Base-by-base conservation (phyloP, 2,329 filamentous ascomycete genomes). In the Huntiella moniliformis region DNA sequence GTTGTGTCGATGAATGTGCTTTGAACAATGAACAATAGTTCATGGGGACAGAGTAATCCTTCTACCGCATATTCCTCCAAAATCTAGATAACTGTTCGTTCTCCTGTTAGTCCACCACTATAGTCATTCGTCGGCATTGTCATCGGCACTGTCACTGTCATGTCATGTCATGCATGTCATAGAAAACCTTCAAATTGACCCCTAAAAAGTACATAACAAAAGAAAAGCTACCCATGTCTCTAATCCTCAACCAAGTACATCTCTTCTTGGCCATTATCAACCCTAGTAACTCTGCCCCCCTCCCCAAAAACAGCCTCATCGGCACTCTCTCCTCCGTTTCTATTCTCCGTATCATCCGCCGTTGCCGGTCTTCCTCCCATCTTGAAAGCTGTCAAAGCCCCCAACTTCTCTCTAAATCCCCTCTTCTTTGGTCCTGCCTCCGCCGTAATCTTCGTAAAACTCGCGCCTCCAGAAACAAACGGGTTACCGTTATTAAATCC, bases 361-460 rank as follows among this genome's bases (percentile, higher is more conserved):
- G 22, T 3, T 28, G 22, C 7, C 22, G 6, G 22, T 28, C 17
- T 22, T 12, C 17, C 36, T 12, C 47, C 47, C 18, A 46, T 15
- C 41, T 49, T 49, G 34, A 49, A 49, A 6, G 44, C 44, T 16
- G 44, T 43, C 31, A 49, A 43, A 1, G 39, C 35, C 3, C 34
- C 39, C 15, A 49, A 37, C 40, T 49, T 49, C 28, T 46, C 47
- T 4, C 47, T 22, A 8, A 49, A 37, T 6, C 38, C 37, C n/a
- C 44, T 39, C 40, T 43, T 38, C 10, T 22, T 40, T 38, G 18
- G 42, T 59, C 38, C 54, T 58, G 12, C 63, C 10, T 28, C 57
- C 58, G 32, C 57, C 53, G 15, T 57, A 53, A 17, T 57, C 55
- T 4, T 48, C 36, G 31, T 45, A 42, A 35, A 47, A 50, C 4